A percentile compares a stretch with the other conserved stretches of the same genome.
These are phyloP conservation scores for Galeopsis tetrahit DNA, from an alignment of 257 asterid genomes.

Conservation along the genomic window DNA sequence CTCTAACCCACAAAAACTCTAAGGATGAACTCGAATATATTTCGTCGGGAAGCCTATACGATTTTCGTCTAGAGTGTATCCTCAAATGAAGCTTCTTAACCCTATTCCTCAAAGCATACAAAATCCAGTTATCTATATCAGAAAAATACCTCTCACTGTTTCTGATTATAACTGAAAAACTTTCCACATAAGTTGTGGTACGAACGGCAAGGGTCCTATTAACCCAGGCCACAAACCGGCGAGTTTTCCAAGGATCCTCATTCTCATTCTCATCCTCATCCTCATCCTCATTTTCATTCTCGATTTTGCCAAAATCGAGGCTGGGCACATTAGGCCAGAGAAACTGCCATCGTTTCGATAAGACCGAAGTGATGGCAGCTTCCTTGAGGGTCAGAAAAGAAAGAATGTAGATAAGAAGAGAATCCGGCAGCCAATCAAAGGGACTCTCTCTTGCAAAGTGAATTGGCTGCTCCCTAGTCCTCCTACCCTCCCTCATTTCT, in stretches of 20 bases:
- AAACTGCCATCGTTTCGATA: too few species aligned
- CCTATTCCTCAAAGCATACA: slow-evolving; percentile 7
- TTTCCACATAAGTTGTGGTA: background rate
- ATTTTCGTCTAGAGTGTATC: background rate
- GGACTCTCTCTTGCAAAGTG: too few species aligned
- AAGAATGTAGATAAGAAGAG: too few species aligned
- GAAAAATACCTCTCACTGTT: background rate
- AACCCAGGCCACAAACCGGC: slow-evolving; percentile 6
- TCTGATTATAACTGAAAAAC: background rate
- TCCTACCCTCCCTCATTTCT: too few species aligned
- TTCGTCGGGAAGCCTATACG: background rate
- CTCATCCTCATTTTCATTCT: too few species aligned
- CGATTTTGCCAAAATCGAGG: too few species aligned
- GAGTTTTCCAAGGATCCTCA: background rate
- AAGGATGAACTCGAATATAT: background rate
- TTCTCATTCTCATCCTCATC: too few species aligned
- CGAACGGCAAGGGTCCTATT: background rate
- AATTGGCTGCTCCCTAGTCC: too few species aligned
- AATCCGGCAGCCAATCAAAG: too few species aligned
- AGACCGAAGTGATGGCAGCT: too few species aligned
- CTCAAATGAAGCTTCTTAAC: slow-evolving; percentile 13
- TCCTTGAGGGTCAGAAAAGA: too few species aligned
- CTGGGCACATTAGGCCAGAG: too few species aligned
- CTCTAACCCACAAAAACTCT: background rate
- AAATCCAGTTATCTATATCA: slow-evolving; percentile 16